Percentiles rank a stretch among this genome's conserved stretches.
These are phyloP conservation scores for Astrocystis sublimbata DNA, from an alignment of 495 filamentous ascomycete species.

Conservation along the genomic window DNA sequence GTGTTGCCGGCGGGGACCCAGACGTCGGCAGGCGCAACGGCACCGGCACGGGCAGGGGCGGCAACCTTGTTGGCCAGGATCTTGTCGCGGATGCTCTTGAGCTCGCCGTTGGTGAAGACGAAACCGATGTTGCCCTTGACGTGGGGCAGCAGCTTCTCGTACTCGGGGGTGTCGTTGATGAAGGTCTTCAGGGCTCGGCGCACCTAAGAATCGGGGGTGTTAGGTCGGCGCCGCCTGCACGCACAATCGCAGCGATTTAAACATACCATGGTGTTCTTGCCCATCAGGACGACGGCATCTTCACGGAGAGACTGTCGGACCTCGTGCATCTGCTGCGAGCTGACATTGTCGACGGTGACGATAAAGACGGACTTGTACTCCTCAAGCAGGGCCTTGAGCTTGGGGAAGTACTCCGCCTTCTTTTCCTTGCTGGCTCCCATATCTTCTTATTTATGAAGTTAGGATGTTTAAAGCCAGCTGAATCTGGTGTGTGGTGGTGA, in stretches of 20 bases:
- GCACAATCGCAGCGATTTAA: too few species aligned
- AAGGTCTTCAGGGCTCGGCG: constrained; percentile 98
- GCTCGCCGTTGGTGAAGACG: constrained; percentile 97
- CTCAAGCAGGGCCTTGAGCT: constrained; percentile 92
- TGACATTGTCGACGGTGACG: constrained; percentile 92
- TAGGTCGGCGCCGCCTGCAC: too few species aligned
- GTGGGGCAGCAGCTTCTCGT: constrained; percentile 92
- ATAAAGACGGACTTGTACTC: constrained; percentile 96
- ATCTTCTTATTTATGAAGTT: constrained; percentile 92
- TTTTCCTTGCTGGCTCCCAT: constrained; percentile 97
- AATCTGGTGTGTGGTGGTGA: constrained; percentile 27
- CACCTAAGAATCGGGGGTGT: constrained; percentile 69
- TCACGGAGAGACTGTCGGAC: constrained; percentile 87
- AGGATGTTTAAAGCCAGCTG: constrained; percentile 92
- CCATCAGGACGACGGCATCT: constrained; percentile 94
- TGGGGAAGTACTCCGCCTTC: constrained; percentile 99
- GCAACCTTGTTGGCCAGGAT: constrained; percentile 96
- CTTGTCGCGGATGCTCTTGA: constrained; percentile 88
- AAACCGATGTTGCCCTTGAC: constrained; percentile 98
- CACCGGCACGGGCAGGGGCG: constrained; percentile 95
- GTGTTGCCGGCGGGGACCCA: constrained; percentile 97
- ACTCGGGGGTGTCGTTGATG: constrained; percentile 86
- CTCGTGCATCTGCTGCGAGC: constrained; percentile 99
- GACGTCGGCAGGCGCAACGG: constrained; percentile 85
- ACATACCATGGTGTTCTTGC: constrained; percentile 97